phyloP scores from a whole-genome alignment of 1,284 basidiomycete species.

The Athelia psychrophila region DNA sequence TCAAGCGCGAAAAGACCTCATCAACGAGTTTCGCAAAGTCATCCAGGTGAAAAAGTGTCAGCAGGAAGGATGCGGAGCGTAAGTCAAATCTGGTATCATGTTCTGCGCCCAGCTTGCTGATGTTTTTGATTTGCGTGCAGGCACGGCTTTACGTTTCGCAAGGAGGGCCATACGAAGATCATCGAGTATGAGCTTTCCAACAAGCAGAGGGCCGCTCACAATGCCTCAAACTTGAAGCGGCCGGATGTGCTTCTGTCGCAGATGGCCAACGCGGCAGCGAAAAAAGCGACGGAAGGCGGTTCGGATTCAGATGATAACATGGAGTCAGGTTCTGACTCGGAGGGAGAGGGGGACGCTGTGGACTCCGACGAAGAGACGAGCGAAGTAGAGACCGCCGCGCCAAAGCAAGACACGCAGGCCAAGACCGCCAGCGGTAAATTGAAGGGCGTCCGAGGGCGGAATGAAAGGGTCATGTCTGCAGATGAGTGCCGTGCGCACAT shows the following conservation, averaged over 20 bases:
- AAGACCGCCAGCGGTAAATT: conserved; percentile 76
- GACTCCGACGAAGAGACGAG: conserved; percentile 40
- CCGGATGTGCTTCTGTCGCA: conserved; percentile 64
- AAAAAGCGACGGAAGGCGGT: conserved; percentile 2
- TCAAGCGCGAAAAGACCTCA: conserved; percentile 82
- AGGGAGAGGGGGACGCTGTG: conserved; percentile 42
- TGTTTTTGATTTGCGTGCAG: conserved; percentile 37
- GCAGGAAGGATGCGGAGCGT: conserved; percentile 79
- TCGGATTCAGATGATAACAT: conserved; percentile 48
- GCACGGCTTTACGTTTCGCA: conserved; percentile 84
- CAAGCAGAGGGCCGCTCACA: conserved; percentile 76
- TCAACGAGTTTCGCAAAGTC: conserved; percentile 80
- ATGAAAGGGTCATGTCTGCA: conserved; percentile 87
- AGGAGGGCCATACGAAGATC: conserved; percentile 93
- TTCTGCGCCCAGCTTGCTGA: no score
- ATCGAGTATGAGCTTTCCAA: conserved; percentile 87
- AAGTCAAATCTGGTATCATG: conserved; percentile 37
- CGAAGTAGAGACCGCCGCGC: conserved; percentile 18
- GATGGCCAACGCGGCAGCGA: conserved; percentile 5
- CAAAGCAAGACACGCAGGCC: conserved; percentile 34
- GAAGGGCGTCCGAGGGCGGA: conserved; percentile 74
- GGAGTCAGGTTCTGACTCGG: conserved; percentile 34
- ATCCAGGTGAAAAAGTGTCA: conserved; percentile 74
- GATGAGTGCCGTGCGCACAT: conserved; percentile 95
- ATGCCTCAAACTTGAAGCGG: conserved; percentile 52